Percentiles rank a stretch among this genome's conserved stretches.
phyloP scores from a whole-genome alignment of 2,329 filamentous ascomycete species.

The Graphium sp. region DNA sequence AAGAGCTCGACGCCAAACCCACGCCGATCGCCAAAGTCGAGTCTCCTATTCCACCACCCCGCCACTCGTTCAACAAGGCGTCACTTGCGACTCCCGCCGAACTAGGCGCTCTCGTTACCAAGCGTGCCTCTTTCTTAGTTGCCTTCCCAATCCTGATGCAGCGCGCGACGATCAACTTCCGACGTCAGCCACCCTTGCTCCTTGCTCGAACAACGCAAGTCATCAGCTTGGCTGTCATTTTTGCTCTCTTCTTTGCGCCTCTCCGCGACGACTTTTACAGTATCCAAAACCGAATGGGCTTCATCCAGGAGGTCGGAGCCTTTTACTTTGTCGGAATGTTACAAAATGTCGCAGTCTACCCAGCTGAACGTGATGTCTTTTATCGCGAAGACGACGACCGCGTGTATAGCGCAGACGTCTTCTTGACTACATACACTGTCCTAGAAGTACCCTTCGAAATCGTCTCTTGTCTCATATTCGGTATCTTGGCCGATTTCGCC shows the following conservation, averaged over 20 bases:
- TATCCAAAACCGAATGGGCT: slow-evolving; percentile 58
- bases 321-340: slow-evolving; percentile 66
- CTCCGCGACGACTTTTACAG: slow-evolving; percentile 51
- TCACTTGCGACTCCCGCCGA: slow-evolving; percentile 51
- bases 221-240: slow-evolving; percentile 41
- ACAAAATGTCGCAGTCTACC: slow-evolving; percentile 62
- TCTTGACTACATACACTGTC: slow-evolving; percentile 52
- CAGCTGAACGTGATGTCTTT: slow-evolving; percentile 56
- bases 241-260: slow-evolving; percentile 56
- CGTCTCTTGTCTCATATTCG: slow-evolving; percentile 46
- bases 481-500: slow-evolving; percentile 44
- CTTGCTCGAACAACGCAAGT: slow-evolving; percentile 52
- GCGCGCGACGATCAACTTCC: slow-evolving; percentile 52
- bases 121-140: slow-evolving; percentile 40
- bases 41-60: slow-evolving; percentile 12
- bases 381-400: slow-evolving; percentile 62
- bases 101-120: slow-evolving; percentile 49
- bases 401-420: slow-evolving; percentile 54
- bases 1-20: slow-evolving; percentile 4
- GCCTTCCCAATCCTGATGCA: slow-evolving; percentile 53
- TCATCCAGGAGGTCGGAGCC: slow-evolving; percentile 54
- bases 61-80: slow-evolving; percentile 22
- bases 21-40: slow-evolving; percentile 5
- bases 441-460: slow-evolving; percentile 61
- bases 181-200: slow-evolving; percentile 46